Conservation (phyloP, 306 rosid genomes). For the Castanospermum australe region DNA sequence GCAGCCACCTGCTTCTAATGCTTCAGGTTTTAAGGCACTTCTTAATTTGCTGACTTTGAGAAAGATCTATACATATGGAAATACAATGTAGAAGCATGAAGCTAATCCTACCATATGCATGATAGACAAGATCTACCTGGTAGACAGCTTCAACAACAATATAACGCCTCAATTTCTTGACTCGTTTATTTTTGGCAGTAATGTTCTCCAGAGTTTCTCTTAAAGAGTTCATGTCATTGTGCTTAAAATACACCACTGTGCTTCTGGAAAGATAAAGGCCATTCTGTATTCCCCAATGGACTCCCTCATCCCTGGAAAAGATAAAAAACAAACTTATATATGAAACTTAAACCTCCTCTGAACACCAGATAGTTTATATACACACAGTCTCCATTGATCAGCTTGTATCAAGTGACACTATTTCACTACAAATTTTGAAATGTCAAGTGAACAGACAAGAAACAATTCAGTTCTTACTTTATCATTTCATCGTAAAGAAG, state of each 20-base stretch:
- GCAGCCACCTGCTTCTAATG: slow-evolving; percentile 9
- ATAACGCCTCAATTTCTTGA: slow-evolving; percentile 87
- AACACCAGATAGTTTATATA: background rate
- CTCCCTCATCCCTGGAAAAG: slow-evolving; percentile 88
- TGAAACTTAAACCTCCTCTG: background rate
- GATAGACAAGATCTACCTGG: slow-evolving; percentile 59
- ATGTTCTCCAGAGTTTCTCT: slow-evolving; percentile 73
- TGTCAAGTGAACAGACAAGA: background rate
- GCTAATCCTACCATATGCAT: background rate
- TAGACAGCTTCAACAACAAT: slow-evolving; percentile 96
- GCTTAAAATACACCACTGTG: slow-evolving; percentile 86
- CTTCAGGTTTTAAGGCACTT: background rate
- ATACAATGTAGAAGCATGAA: slow-evolving; percentile 3
- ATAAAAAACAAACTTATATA: slow-evolving; percentile 1
- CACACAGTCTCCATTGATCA: slow-evolving; percentile 7
- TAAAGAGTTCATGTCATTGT: slow-evolving; percentile 86
- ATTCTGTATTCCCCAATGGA: slow-evolving; percentile 99
- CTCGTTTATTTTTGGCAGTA: slow-evolving; percentile 58
- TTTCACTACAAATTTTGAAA: slow-evolving; percentile 1
- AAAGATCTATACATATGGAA: background rate
- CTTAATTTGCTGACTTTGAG: background rate
- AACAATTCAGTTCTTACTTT: background rate
- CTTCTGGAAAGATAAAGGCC: slow-evolving; percentile 96
- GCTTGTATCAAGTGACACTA: background rate
- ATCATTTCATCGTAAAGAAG: background rate